Evolutionary conservation across 139 green algal genomes (phyloP), one percentile per base, ranked within the genome.

Genomic region (Prasinococcaceae sp.): DNA sequence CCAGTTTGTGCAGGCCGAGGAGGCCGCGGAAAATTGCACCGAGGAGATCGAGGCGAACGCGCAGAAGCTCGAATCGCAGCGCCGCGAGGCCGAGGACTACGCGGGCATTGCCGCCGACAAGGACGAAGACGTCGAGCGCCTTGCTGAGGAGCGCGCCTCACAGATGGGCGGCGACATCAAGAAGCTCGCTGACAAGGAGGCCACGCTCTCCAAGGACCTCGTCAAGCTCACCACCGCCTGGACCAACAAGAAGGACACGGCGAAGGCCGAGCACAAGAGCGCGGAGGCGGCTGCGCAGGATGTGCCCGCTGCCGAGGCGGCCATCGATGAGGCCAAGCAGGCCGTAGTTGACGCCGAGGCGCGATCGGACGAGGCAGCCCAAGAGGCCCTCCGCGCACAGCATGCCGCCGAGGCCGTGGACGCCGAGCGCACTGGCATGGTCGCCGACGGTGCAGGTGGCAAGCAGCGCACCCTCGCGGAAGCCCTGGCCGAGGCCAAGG

Each of bases 1-100:
- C 39, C 69, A 86, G 25, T 93, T 90, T 44, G 43, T 58, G 12
- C 39, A 79, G 25, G 70, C 78, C 1, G 40, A 79, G 33, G 55
- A 44, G 28, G 40, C 46, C 16, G 72, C 45, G 39, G 42, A 58
- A 16, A 17, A 16, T 8, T 38, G 64, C 3, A 46, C 39, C 6
- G 48, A 64, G 30, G 50, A 68, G 37, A 47, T 64, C 14, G 57
- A 60, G 16, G 25, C 53, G 22, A 17, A 63, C 2, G 47, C 53
- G 30, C 46, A 55, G 20, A n/a, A 5, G 5, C 33, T 84, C 32
- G 58, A 62, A n/a, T 51, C 60, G 39, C 28, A 65, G 14, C 25
- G 32, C 16, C 51, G 6, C 3, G n/a, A 61, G 19, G 16, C 25
- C 0, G 55, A 30, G 0, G 47, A 36, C 3, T 24, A 63, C 24